Evolutionary conservation across 2,329 filamentous ascomycete species (phyloP), one percentile per base, ranked within the genome.

Genomic region (Tolypocladium ovalisporum): DNA sequence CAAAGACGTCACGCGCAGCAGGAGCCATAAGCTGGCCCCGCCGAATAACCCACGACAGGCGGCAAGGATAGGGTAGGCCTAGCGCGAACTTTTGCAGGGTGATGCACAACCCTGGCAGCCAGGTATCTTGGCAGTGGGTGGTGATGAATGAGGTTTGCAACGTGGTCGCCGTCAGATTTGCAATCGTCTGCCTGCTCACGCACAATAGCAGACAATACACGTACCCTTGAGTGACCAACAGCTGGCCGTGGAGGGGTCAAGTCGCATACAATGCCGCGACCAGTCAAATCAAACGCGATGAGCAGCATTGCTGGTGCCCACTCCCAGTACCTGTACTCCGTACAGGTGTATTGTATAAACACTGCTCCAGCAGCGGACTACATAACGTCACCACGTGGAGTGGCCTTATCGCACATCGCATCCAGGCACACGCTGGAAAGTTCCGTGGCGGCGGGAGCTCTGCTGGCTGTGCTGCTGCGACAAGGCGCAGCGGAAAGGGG

Each of bases 41-140:
- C 56, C 54, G 55, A 37, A 57, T 42, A 54, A 54, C 52, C 54
- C 37, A 54, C 51, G 51, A 32, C 35, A 27, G 54, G 42, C 24
- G 40, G 34, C 36, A 52, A 51, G 57, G 55, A 52, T 56, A 22
- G 15, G 51, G 51, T 34, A 37, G 22, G 52, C 47, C 39, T 61
- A 58, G 59, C 54, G 56, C 37, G 52, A 59, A 56, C 54, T 59
- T 56, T 61, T 59, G 58, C 59, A 56, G 57, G 59, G 57, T 19
- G 36, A 42, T 27, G 39, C 36, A 29, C 52, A 40, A 39, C 19
- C 39, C 47, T 51, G 17, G 47, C 17, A 1, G 27, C 27, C 47
- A 51, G 17, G 47, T 29, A 51, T 51, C 44, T 22, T 32, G 44
- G 24, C 44, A 9, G 8, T 3, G 27, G 1, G 15, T 32, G 29